phyloP scores from a whole-genome alignment of 768 basidiomycete genomes.

The Boletales sp. region DNA sequence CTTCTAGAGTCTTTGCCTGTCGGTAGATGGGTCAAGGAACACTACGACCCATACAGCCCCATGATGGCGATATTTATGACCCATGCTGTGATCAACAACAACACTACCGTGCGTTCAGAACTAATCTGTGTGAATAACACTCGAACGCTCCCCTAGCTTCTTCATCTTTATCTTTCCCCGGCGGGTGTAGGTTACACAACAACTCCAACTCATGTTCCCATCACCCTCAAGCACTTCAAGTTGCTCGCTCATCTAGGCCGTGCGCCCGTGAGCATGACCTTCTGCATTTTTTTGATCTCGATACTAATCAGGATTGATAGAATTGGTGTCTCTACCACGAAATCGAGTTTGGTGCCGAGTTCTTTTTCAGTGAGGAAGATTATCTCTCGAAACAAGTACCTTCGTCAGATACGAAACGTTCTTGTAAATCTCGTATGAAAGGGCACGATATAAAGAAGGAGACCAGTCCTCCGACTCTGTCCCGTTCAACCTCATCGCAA shows the following conservation, averaged over 20 bases:
- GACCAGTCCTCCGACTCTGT: constrained; percentile 28
- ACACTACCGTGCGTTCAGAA: constrained; percentile 30
- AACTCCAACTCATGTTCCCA: constrained; percentile 46
- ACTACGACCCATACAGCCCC: constrained; percentile 53
- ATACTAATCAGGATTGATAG: constrained; percentile 30
- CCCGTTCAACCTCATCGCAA: constrained; percentile 20
- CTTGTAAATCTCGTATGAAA: constrained; percentile 25
- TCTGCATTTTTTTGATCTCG: neutral
- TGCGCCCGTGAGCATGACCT: constrained; percentile 47
- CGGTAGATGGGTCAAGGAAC: constrained; percentile 55
- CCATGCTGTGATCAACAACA: constrained; percentile 71
- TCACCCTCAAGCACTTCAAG: constrained; percentile 76
- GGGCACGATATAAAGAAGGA: constrained; percentile 41
- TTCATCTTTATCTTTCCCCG: constrained; percentile 42
- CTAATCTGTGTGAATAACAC: neutral
- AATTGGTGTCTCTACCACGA: constrained; percentile 52
- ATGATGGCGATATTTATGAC: constrained; percentile 67
- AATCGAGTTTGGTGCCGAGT: constrained; percentile 64
- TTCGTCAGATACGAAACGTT: constrained; percentile 20
- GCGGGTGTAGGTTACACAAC: constrained; percentile 19
- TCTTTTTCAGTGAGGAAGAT: constrained; percentile 67
- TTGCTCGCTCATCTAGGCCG: constrained; percentile 66
- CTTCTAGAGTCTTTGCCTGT: constrained; percentile 51
- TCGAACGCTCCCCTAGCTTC: constrained; percentile 35
- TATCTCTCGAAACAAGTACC: constrained; percentile 44